A percentile compares a stretch with the other conserved stretches of the same genome.
Conservation (phyloP, 2,329 filamentous ascomycete species). For the Tetracladium maxilliforme region DNA sequence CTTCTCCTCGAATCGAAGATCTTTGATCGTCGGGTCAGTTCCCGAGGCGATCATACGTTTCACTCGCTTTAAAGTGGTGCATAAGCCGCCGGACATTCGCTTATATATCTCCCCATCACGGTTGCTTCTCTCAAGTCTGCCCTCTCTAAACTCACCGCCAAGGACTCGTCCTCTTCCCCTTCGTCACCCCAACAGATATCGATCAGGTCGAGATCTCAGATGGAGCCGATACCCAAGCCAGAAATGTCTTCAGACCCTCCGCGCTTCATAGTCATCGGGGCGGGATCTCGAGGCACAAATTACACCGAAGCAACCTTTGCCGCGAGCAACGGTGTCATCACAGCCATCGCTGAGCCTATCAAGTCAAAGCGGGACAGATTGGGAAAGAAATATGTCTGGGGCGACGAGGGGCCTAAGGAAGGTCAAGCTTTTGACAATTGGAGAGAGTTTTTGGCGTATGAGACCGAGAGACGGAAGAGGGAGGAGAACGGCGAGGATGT, state of each 20-base stretch:
- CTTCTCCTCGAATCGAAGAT: too few relatives aligned
- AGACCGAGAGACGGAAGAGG: constrained; percentile 42
- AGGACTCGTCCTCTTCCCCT: too few relatives aligned
- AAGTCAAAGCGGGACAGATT: constrained; percentile 61
- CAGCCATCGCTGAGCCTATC: constrained; percentile 70
- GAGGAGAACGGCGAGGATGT: constrained; percentile 28
- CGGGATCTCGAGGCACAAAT: constrained; percentile 61
- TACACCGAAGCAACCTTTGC: constrained; percentile 57
- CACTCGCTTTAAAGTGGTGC: too few relatives aligned
- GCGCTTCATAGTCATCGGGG: constrained; percentile 67
- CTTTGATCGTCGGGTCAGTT: too few relatives aligned
- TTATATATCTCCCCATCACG: too few relatives aligned
- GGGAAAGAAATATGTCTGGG: constrained; percentile 62
- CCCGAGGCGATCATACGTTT: too few relatives aligned
- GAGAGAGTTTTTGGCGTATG: constrained; percentile 63
- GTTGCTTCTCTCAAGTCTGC: too few relatives aligned
- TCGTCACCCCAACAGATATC: too few relatives aligned
- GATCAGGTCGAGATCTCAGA: too few relatives aligned
- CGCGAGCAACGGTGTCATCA: constrained; percentile 53
- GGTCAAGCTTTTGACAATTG: constrained; percentile 62
- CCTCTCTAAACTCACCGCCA: too few relatives aligned
- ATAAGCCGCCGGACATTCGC: too few relatives aligned
- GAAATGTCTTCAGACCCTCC: constrained; percentile 29
- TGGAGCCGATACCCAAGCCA: too few relatives aligned
- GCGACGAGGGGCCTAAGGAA: constrained; percentile 25